A percentile compares a stretch with the other conserved stretches of the same genome.
Evolutionary conservation across 2,329 filamentous ascomycete genomes (phyloP).

Genomic region (Pestalotiopsis sp.): DNA sequence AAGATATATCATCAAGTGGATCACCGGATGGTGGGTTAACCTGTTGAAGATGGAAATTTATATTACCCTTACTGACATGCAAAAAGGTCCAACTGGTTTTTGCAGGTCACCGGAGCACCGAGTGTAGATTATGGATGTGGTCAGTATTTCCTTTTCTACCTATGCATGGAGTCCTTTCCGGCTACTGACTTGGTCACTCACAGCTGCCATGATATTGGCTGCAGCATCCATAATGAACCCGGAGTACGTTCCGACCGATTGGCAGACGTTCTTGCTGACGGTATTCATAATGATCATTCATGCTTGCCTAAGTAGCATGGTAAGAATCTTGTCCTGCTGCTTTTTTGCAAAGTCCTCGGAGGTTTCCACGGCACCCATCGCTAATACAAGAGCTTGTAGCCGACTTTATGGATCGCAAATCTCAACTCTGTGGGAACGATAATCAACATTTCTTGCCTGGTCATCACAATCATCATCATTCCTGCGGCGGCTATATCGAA

Average conservation of each 20-base stretch:
- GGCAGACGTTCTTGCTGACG: conserved; percentile 70
- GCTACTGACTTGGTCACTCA: background rate
- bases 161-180: background rate
- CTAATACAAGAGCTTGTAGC: conserved; percentile 23
- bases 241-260: conserved; percentile 63
- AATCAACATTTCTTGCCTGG: conserved; percentile 69
- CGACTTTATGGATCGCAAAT: conserved; percentile 69
- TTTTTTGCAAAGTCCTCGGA: too few relatives aligned
- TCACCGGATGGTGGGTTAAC: conserved; percentile 29
- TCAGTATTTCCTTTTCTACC: conserved; percentile 16
- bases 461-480: conserved; percentile 70
- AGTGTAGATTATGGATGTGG: conserved; percentile 34
- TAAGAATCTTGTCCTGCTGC: too few relatives aligned
- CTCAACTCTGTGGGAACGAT: conserved; percentile 72
- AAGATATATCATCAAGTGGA: conserved; percentile 19
- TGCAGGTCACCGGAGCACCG: conserved; percentile 33
- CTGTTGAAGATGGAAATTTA: conserved; percentile 8
- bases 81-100: conserved; percentile 28
- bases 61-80: background rate
- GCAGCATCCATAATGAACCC: conserved; percentile 70
- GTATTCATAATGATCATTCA: conserved; percentile 69
- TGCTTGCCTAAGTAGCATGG: conserved; percentile 65
- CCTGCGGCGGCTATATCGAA: conserved; percentile 56
- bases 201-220: conserved; percentile 69
- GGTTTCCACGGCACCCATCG: too few relatives aligned